Percentiles rank a stretch among this genome's conserved stretches.
Conservation (phyloP, 2,329 filamentous ascomycete genomes). For the Ophiobolus disseminans region DNA sequence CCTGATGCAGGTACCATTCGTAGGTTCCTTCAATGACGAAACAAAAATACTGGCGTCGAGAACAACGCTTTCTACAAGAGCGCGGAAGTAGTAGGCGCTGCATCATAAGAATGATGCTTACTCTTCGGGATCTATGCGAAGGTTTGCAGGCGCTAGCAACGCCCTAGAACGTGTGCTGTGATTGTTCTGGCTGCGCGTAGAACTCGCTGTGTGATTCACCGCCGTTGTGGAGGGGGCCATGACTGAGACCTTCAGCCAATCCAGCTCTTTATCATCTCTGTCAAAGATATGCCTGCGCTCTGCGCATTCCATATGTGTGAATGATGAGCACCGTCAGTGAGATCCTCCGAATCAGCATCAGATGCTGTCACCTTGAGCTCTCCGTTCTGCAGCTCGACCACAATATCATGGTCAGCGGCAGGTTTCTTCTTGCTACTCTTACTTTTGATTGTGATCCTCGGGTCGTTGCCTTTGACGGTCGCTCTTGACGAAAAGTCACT, state of each 20-base stretch:
- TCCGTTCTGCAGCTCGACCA: slow-evolving; percentile 27
- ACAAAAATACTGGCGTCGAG: no score
- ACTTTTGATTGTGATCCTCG: slow-evolving; percentile 30
- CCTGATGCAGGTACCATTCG: slow-evolving; percentile 6
- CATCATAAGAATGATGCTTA: no score
- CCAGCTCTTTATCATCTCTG: slow-evolving; percentile 36
- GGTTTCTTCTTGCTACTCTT: slow-evolving; percentile 29
- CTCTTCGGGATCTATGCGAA: no score
- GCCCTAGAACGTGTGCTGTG: no score
- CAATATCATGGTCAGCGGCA: slow-evolving; percentile 27
- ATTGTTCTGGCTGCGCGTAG: no score
- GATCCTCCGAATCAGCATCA: slow-evolving; percentile 6
- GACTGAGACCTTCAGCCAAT: slow-evolving; percentile 17
- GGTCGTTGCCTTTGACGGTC: slow-evolving; percentile 25
- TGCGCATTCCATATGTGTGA: slow-evolving; percentile 36
- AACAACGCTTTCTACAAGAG: no score
- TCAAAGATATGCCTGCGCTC: slow-evolving; percentile 20
- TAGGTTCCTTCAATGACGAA: no score
- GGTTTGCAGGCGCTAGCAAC: no score
- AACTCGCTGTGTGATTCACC: no score
- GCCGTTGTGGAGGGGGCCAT: neutral
- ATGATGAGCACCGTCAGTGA: slow-evolving; percentile 16
- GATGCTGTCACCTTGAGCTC: slow-evolving; percentile 20
- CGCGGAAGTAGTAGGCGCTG: no score
- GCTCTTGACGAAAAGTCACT: slow-evolving; percentile 29